These are phyloP conservation scores for Mediolabrus comicus DNA, from an alignment of 108 stramenopile species.

Conservation along the genomic window DNA sequence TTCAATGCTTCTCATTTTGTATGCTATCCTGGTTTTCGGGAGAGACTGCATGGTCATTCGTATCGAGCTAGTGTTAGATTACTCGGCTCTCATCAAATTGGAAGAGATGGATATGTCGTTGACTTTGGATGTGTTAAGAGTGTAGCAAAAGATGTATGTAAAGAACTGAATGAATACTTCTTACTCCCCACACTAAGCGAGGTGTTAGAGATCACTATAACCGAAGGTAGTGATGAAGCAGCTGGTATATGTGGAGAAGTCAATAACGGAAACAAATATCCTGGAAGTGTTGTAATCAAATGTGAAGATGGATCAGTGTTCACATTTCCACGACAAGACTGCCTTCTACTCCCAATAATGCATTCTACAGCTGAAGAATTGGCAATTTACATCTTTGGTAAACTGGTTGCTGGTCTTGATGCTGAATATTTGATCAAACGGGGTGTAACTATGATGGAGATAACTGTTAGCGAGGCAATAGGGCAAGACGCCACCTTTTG, in stretches of 20 bases:
- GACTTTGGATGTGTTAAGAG: conserved; percentile 94
- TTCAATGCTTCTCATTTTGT: conserved; percentile 98
- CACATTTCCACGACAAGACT: conserved; percentile 79
- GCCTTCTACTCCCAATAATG: conserved; percentile 88
- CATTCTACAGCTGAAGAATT: conserved; percentile 96
- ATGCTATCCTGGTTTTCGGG: conserved; percentile 89
- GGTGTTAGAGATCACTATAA: conserved; percentile 67
- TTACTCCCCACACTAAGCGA: conserved; percentile 86
- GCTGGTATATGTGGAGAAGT: conserved; percentile 21
- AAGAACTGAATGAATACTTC: conserved; percentile 91
- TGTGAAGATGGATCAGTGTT: conserved; percentile 91
- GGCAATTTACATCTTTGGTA: conserved; percentile 81
- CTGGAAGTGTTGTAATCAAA: conserved; percentile 46
- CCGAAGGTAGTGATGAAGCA: conserved; percentile 26
- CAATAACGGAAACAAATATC: conserved; percentile 12
- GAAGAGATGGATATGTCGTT: conserved; percentile 88
- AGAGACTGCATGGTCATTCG: conserved; percentile 95
- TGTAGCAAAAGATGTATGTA: conserved; percentile 78
- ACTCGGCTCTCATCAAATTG: conserved; percentile 60
- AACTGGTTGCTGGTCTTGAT: conserved; percentile 66
- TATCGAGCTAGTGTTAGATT: conserved; percentile 83
- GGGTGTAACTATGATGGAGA: conserved; percentile 86
- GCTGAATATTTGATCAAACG: conserved; percentile 60
- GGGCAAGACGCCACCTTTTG: conserved; percentile 87
- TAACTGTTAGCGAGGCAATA: conserved; percentile 87